Evolutionary conservation across 1,139 yeast species (phyloP).

Genomic region (Arxiozyma telluris): DNA sequence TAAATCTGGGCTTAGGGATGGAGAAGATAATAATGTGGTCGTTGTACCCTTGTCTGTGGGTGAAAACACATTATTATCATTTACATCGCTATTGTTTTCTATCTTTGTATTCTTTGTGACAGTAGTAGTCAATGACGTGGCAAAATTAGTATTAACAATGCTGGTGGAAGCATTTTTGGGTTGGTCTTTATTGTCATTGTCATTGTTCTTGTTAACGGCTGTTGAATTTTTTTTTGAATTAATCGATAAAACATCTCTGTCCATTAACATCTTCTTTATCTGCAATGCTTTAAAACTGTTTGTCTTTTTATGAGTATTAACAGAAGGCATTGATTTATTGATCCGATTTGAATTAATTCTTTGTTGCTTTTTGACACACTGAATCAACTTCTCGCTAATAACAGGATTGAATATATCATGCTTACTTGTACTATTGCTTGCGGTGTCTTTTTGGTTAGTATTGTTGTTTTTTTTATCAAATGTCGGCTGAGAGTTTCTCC

Average conservation of each 20-base stretch:
- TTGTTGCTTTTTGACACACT: conserved; percentile 17
- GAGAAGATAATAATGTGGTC: conserved; percentile 4
- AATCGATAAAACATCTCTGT: conserved; percentile 24
- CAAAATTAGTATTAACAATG: background rate
- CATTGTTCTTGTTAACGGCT: background rate
- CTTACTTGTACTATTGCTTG: background rate
- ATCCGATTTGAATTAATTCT: background rate
- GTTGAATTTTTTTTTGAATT: conserved; percentile 16
- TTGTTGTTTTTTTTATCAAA: background rate
- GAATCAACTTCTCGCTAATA: conserved; percentile 28
- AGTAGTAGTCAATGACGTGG: background rate
- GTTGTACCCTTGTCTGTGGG: background rate
- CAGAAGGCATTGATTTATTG: background rate
- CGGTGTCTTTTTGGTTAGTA: background rate
- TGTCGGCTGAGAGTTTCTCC: conserved; percentile 1
- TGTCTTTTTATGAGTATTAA: conserved; percentile 26
- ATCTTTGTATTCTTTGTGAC: background rate
- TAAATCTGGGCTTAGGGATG: conserved; percentile 7
- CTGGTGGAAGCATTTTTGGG: background rate
- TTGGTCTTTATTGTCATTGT: background rate
- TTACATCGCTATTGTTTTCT: background rate
- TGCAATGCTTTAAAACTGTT: conserved; percentile 32
- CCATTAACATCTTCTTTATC: conserved; percentile 25
- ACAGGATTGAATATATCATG: conserved; percentile 22
- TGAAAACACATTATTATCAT: background rate